Percentiles rank a stretch among this genome's conserved stretches.
Evolutionary conservation across 495 filamentous ascomycete genomes (phyloP).

Genomic region (Cetradonia linearis): DNA sequence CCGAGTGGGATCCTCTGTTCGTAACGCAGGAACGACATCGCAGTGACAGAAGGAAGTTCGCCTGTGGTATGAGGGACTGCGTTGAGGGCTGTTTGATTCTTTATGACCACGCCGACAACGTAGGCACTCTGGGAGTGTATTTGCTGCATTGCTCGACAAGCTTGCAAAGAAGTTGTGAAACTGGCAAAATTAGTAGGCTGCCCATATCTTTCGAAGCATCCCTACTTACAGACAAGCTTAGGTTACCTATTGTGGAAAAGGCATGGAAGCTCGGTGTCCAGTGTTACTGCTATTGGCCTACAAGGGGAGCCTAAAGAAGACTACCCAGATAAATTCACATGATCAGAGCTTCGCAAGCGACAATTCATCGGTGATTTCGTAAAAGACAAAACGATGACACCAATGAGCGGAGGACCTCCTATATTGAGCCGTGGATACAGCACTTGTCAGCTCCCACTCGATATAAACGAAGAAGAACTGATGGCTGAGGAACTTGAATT

Average conservation of each 20-base stretch:
- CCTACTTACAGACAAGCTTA: slow-evolving; percentile 14
- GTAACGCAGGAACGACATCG: slow-evolving; percentile 15
- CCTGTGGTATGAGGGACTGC: slow-evolving; percentile 32
- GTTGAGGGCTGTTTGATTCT: slow-evolving; percentile 38
- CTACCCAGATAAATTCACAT: slow-evolving; percentile 32
- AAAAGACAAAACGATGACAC: slow-evolving; percentile 41
- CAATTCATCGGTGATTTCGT: slow-evolving; percentile 42
- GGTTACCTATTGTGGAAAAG: slow-evolving; percentile 46
- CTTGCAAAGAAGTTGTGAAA: slow-evolving; percentile 9
- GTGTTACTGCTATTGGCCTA: slow-evolving; percentile 44
- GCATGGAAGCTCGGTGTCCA: background rate
- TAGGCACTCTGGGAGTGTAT: slow-evolving; percentile 36
- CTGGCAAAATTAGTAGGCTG: background rate
- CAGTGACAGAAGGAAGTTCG: slow-evolving; percentile 28
- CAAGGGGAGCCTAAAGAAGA: slow-evolving; percentile 41
- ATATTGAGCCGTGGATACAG: slow-evolving; percentile 47
- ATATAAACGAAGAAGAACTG: slow-evolving; percentile 43
- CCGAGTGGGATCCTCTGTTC: slow-evolving; percentile 32
- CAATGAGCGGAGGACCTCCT: slow-evolving; percentile 49
- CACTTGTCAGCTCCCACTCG: slow-evolving; percentile 45
- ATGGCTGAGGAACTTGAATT: slow-evolving; percentile 38
- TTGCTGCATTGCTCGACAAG: slow-evolving; percentile 38
- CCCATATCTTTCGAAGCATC: background rate
- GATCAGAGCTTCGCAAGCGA: slow-evolving; percentile 39
- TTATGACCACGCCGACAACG: slow-evolving; percentile 38